Base-by-base conservation (phyloP, 2,329 filamentous ascomycete species). In the Neonectria magnoliae region DNA sequence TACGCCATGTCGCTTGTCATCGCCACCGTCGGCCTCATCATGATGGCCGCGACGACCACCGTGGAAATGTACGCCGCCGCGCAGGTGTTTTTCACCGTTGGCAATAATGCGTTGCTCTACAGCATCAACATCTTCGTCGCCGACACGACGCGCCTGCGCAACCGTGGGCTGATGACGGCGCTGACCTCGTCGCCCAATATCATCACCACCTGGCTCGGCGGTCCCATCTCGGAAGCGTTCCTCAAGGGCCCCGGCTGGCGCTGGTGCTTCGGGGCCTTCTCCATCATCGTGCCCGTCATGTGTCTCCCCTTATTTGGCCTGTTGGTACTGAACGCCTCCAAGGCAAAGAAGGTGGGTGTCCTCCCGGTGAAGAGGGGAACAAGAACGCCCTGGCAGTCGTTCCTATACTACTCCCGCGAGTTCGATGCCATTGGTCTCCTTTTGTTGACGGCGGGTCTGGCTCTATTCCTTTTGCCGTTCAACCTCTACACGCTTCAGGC, bases 401-500 rank as follows among this genome's bases (percentile, higher is more conserved):
- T 85, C 36, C 69, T 77, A 38, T 79, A 73, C 56, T 73, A 73
- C 53, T 62, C 57, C 6, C 57, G 71, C 16, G 64, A 75, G 38
- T 72, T 73, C 16, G 66, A 73, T 44, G 68, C 82, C 14, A 59
- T 84, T 31, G 85, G 86, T 5, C 80, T 87, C 25, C 58, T 87
- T 18, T 76, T 88, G 5, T 56, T 87, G 69, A 78, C 82, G 31
- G 77, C 75, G 8, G 85, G 83, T 8, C 81, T 87, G 47, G 78
- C 80, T 8, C 74, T 88, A 27, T 84, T 90, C 68, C 76, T 90
- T 31, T 79, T 90, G 2, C 87, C 88, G 1, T 84, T 90, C 71
- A 88, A 81, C 18, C 77, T 90, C 20, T 81, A 81, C 14, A 75
- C 79, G 18, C 79, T 77, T 57, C 77, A 81, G 10, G 77, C 79